Evolutionary conservation across 2,329 filamentous ascomycete species (phyloP).

Genomic region (Chlorencoelia australis): DNA sequence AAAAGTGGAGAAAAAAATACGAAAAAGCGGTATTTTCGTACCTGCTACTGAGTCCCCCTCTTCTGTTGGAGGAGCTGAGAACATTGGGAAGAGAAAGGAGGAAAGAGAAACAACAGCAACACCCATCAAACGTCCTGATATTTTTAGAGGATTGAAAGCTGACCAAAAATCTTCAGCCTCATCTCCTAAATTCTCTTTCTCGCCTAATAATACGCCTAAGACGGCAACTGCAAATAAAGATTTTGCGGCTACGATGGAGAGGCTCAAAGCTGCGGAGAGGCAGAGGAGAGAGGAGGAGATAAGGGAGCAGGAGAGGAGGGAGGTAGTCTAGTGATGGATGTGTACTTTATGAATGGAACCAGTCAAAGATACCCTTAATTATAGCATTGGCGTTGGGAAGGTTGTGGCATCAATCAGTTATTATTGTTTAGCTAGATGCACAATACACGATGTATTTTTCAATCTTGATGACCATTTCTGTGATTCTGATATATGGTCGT

Average conservation of each 20-base stretch:
- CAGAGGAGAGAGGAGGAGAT: slow-evolving; percentile 43
- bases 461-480: neutral
- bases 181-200: slow-evolving; percentile 27
- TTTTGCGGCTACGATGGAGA: slow-evolving; percentile 39
- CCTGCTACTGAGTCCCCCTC: slow-evolving; percentile 20
- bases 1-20: slow-evolving; percentile 29
- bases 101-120: slow-evolving; percentile 21
- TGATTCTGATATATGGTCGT: neutral
- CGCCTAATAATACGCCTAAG: slow-evolving; percentile 17
- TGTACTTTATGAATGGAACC: too few relatives aligned
- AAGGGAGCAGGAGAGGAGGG: slow-evolving; percentile 32
- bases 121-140: slow-evolving; percentile 27
- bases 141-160: slow-evolving; percentile 30
- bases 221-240: slow-evolving; percentile 22
- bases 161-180: slow-evolving; percentile 31
- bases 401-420: slow-evolving; percentile 3
- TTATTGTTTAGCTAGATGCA: neutral
- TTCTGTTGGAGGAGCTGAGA: slow-evolving; percentile 6
- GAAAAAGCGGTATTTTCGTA: slow-evolving; percentile 27
- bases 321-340: neutral
- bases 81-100: slow-evolving; percentile 11
- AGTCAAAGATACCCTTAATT: slow-evolving; percentile 12
- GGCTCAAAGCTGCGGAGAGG: slow-evolving; percentile 45
- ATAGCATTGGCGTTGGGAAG: slow-evolving; percentile 22
- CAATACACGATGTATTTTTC: neutral